These are phyloP conservation scores for Tieghemostelium lacteum DNA, from an alignment of 78 protist species.

Conservation along the genomic window DNA sequence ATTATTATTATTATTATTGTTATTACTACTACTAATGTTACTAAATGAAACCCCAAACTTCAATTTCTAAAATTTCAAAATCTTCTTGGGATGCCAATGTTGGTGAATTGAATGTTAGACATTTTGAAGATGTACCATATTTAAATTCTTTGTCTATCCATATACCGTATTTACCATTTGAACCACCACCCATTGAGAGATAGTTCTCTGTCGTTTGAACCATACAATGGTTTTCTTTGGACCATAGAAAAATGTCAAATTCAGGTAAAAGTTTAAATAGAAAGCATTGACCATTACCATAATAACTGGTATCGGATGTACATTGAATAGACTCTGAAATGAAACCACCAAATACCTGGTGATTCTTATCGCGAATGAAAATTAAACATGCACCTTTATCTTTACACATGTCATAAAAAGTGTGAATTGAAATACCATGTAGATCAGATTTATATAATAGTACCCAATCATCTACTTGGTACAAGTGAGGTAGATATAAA, in stretches of 20 bases:
- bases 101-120: conserved; percentile 47
- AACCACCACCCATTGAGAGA: conserved; percentile 71
- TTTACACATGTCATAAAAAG: conserved; percentile 7
- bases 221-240: conserved; percentile 62
- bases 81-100: conserved; percentile 45
- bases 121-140: conserved; percentile 21
- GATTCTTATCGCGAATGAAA: conserved; percentile 14
- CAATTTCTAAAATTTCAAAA: conserved; percentile 17
- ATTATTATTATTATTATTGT: too few species aligned
- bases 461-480: conserved; percentile 24
- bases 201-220: conserved; percentile 26
- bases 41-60: conserved; percentile 53
- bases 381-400: conserved; percentile 40
- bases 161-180: conserved; percentile 53
- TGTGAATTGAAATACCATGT: conserved; percentile 63
- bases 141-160: conserved; percentile 67
- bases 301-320: neutral
- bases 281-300: conserved; percentile 66
- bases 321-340: conserved; percentile 28
- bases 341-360: conserved; percentile 58
- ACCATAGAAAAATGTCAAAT: conserved; percentile 19
- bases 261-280: conserved; percentile 15
- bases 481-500: conserved; percentile 14
- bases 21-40: too few species aligned
- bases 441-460: conserved; percentile 29